Base-by-base conservation (phyloP, 2,329 filamentous ascomycete genomes). In the Stachybotrys chartarum region DNA sequence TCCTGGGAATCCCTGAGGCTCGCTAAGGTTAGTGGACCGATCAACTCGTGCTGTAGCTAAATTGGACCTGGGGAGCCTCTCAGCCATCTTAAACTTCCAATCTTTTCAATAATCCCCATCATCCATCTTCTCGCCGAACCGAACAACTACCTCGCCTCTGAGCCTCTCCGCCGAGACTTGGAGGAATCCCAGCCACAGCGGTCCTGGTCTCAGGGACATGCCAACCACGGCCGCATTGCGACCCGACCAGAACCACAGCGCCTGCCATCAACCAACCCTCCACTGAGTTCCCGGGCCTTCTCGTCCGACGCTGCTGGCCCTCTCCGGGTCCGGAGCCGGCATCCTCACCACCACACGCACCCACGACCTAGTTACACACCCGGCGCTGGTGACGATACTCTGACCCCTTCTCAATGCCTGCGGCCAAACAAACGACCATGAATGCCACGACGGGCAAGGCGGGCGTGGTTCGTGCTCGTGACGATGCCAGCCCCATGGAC, bases 381-480 rank as follows among this genome's bases (percentile, higher is more conserved):
- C 24, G 35, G 35, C 35, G 35, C 35, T 10, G 35, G 35, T 14
- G 35, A 42, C 24, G 24, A 24, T 14, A 42, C 10, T 42, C 35
- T 42, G 10, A 5, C 35, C 14, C 35, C 35, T 42, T 42, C 35
- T 10, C 35, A 42, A 42, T 42, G 35, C 35, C 35, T 42, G 3
- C 35, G 5, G 35, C 35, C 35, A 51, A 54, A 46, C 56, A 57
- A 56, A 56, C 62, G 60, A 68, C 65, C 60, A 73, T 73, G 71
- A 69, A 74, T 67, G 66, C 70, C 56, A 67, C 71, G 53, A 78
- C 77, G 59, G 80, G 80, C 68, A 80, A 78, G 72, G 81, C 80
- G 64, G 81, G 81, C 65, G 70, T 83, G 61, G 77, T 86, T 64
- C 74, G 78, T 66, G 76, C 81, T 61, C 67, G 75, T 59, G 73